These are phyloP conservation scores for Aspergillus coremiiformis DNA, from an alignment of 495 filamentous ascomycete genomes.

Conservation along the genomic window DNA sequence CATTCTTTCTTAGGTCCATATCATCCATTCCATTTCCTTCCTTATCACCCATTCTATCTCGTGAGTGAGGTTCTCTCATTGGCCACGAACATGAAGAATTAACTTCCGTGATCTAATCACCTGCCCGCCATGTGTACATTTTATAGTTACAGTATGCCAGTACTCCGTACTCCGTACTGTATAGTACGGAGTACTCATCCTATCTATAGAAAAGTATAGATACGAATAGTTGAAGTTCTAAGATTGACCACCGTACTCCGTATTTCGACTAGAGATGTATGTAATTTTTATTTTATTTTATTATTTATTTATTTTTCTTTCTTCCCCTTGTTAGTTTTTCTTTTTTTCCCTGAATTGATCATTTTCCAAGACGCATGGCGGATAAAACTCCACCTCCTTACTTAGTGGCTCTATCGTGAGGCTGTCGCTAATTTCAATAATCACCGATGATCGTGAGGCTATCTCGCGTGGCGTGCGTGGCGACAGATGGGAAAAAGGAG, in stretches of 20 bases:
- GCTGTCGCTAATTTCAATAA: slow-evolving; percentile 1
- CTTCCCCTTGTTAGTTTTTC: neutral
- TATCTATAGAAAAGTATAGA: too few species aligned
- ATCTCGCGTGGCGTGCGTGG: slow-evolving; percentile 5
- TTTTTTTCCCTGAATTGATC: neutral
- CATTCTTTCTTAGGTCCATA: too few species aligned
- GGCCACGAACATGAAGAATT: neutral
- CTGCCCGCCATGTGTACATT: neutral
- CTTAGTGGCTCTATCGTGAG: neutral
- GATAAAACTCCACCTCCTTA: neutral
- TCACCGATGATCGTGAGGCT: neutral
- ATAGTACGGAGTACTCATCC: too few species aligned
- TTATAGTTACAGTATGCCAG: too few species aligned
- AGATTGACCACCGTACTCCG: too few species aligned
- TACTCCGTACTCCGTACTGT: neutral
- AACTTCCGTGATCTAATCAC: neutral
- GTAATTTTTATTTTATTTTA: too few species aligned
- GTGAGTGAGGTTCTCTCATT: too few species aligned
- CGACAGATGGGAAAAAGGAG: too few species aligned
- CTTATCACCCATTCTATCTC: too few species aligned
- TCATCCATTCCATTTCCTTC: too few species aligned
- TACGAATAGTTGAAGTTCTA: too few species aligned
- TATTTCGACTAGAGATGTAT: too few species aligned
- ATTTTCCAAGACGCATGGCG: neutral
- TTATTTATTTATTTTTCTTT: neutral